phyloP scores from a whole-genome alignment of 2,329 filamentous ascomycete species.

The Beauveria pseudobassiana region DNA sequence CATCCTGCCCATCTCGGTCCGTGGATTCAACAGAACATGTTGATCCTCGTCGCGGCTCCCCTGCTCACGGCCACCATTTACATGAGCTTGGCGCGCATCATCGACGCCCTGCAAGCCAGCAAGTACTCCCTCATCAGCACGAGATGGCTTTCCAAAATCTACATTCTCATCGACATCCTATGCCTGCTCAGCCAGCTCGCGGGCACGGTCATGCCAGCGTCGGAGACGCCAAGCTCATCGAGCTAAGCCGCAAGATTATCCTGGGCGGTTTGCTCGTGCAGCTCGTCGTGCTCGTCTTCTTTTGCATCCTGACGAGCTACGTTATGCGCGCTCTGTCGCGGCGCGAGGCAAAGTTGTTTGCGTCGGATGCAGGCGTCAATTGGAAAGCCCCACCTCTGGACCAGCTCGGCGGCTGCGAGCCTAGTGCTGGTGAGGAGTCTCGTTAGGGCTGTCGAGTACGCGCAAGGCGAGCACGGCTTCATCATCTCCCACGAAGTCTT shows the following conservation, averaged over 20 bases:
- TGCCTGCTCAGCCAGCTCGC: too few species aligned
- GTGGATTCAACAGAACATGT: conserved; percentile 29
- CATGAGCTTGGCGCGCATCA: conserved; percentile 35
- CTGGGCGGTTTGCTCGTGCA: too few species aligned
- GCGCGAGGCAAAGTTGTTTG: too few species aligned
- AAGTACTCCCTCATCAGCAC: conserved; percentile 5
- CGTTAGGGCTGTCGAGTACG: conserved; percentile 33
- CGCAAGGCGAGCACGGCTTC: conserved; percentile 23
- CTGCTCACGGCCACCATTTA: conserved; percentile 36
- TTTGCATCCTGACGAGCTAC: too few species aligned
- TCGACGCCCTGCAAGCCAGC: conserved; percentile 26
- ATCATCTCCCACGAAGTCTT: conserved; percentile 23
- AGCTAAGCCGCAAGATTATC: too few species aligned
- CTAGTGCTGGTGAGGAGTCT: conserved; percentile 31
- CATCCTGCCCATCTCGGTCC: conserved; percentile 19
- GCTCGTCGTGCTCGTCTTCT: too few species aligned
- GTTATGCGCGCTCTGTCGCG: too few species aligned
- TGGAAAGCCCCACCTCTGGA: too few species aligned
- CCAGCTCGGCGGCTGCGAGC: conserved; percentile 1
- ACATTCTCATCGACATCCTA: conserved; percentile 10
- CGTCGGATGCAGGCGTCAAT: too few species aligned
- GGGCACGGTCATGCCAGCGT: too few species aligned
- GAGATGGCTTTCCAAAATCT: too few species aligned
- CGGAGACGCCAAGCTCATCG: too few species aligned
- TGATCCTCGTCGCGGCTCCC: conserved; percentile 29